Conservation (phyloP, 2,329 filamentous ascomycete genomes). For the Blastomyces gilchristii region DNA sequence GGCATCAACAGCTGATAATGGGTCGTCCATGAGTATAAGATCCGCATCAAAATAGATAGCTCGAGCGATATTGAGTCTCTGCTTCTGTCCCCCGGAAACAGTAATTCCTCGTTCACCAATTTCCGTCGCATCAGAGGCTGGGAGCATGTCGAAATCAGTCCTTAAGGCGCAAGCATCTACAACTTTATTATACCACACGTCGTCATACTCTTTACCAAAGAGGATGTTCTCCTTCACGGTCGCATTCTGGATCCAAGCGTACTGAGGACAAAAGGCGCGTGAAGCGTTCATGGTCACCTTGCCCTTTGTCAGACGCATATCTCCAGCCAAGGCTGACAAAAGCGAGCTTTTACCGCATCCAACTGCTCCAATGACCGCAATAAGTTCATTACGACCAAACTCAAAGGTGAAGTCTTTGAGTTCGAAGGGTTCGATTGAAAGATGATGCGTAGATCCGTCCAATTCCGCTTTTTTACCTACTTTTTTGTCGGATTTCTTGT, state of each 20-base stretch:
- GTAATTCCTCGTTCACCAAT: constrained; percentile 95
- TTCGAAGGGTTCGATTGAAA: constrained; percentile 30
- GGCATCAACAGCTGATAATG: constrained; percentile 45
- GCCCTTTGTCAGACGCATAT: constrained; percentile 78
- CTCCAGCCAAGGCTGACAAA: constrained; percentile 77
- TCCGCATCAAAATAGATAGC: constrained; percentile 57
- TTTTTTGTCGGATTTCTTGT: constrained; percentile 15
- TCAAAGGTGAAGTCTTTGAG: constrained; percentile 30
- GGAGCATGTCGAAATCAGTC: constrained; percentile 86
- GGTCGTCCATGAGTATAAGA: constrained; percentile 55
- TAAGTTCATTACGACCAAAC: constrained; percentile 30
- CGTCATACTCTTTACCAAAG: constrained; percentile 71
- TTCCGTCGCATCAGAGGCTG: constrained; percentile 76
- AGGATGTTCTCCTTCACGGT: constrained; percentile 80
- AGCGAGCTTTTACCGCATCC: constrained; percentile 86
- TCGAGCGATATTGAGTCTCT: constrained; percentile 85
- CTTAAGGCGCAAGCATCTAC: constrained; percentile 75
- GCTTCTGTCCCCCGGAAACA: constrained; percentile 90
- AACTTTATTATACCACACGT: constrained; percentile 73
- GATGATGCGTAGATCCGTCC: constrained; percentile 16
- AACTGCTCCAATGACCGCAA: constrained; percentile 35
- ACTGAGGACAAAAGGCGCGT: constrained; percentile 87
- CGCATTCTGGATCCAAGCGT: constrained; percentile 94
- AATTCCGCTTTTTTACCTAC: constrained; percentile 16
- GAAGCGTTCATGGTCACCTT: constrained; percentile 65